Base-by-base conservation (phyloP, 495 filamentous ascomycete species). In the Pyrenula massariospora region DNA sequence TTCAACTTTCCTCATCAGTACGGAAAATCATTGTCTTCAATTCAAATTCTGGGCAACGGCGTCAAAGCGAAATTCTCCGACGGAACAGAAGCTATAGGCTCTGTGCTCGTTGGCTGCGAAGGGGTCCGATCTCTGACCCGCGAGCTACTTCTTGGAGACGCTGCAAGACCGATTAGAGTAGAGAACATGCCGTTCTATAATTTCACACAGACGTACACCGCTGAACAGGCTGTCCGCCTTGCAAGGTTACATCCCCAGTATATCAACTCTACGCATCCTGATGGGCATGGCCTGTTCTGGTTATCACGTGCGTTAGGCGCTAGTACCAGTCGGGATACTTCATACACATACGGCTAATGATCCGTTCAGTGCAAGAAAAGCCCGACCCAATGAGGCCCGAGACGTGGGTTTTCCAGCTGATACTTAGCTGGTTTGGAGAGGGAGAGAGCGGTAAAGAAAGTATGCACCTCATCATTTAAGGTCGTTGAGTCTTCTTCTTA, bases 91-190 rank as follows among this genome's bases (percentile, higher is more conserved):
- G 75, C 70, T 0, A 64, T 66, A 22, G 80, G 71, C 0, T 77
- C 84, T 56, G 62, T 85, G 3, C 66, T 85, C 1, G 63, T 84
- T 8, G 82, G 81, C 50, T 84, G 81, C 62, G 83, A 86, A 59
- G 83, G 83, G 3, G 80, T 84, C n/a, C 77, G 82, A 64, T 84
- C 81, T 1, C 70, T 71, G 19, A 72, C 77, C 10, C 75, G 82
- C 11, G 50, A 52, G 22, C 20, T 52, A 8, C 31, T 42, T 15
- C 15, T 42, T 15, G 15, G 31, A 5, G 15, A 42, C 31, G 31
- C 31, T 5, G 31, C 31, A 15, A 5, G 15, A 15, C 31, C 31
- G 15, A 42, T 15, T 15, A 5, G 31, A 5, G 31, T 42, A 42
- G 15, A 5, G 8, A 42, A 42, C 31, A 42, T 42, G 31, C 31